A percentile compares a stretch with the other conserved stretches of the same genome.
Conservation (phyloP, 1,284 basidiomycete species). For the Rhodotorula sp. region DNA sequence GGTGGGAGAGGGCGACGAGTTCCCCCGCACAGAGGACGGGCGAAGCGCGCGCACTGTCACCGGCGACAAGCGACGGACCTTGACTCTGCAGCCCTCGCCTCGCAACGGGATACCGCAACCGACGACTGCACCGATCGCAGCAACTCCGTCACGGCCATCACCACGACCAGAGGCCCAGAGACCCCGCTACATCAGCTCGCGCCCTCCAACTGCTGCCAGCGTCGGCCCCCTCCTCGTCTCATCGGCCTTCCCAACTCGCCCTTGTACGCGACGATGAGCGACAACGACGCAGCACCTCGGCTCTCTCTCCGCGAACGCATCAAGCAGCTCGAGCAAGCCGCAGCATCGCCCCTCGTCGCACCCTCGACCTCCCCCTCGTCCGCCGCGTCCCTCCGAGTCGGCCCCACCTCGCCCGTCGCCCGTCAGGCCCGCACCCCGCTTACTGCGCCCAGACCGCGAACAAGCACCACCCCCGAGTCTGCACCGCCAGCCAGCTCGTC, state of each 20-base stretch:
- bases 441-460: too few species aligned
- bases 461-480: too few species aligned
- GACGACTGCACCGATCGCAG: too few species aligned
- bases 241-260: too few species aligned
- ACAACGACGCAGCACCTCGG: not conserved
- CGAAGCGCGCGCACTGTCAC: not conserved
- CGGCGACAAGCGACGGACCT: not conserved
- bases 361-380: not conserved
- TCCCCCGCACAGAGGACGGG: not conserved
- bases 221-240: not conserved
- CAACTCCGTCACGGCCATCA: too few species aligned
- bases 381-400: too few species aligned
- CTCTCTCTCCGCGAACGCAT: not conserved
- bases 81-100: conserved; percentile 1
- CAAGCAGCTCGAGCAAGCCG: conserved; percentile 1
- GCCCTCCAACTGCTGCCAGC: not conserved
- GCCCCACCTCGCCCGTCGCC: not conserved
- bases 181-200: too few species aligned
- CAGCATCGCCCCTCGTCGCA: not conserved
- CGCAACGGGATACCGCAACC: not conserved
- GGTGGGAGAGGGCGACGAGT: too few species aligned
- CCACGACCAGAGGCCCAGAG: too few species aligned
- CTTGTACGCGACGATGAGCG: not conserved
- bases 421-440: too few species aligned
- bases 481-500: too few species aligned